Evolutionary conservation across 139 green algal genomes (phyloP), one percentile per base, ranked within the genome.

Genomic region (Micractinium sp.): DNA sequence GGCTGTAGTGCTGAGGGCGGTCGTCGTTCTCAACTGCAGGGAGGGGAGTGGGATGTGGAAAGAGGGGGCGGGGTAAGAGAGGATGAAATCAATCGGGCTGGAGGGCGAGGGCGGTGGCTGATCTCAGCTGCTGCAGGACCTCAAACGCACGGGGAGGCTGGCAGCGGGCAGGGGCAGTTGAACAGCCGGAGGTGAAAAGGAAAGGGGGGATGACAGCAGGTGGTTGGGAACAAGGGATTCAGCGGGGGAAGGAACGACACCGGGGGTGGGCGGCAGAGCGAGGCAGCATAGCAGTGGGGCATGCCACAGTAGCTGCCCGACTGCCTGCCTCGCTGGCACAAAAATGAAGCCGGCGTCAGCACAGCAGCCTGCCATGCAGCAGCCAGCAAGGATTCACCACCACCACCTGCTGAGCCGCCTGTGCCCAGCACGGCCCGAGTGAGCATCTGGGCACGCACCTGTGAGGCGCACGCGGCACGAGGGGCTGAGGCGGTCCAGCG

Each of bases 11-110:
- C 77, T 23, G 89, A 22, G 88, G 69, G 7, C 89, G 86, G 89
- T 97, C 95, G 76, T 97, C 95, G 67, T 97, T 97, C 90, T 97
- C 95, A 53, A 96, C 89, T 90, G 87, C 87, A 80, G 56, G 35
- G 56, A 27, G 61, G 27, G 35, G 4, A 14, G 31, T n/a, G 13
- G 71, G 71, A 27, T 19, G 47, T 56, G 47, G 47, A 56, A 9
- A 56, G 47, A 9, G 47, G 47, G 47, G 47, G 47, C 47, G 47
- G 47, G 47, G 47, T 56, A n/a, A n/a, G 47, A 56, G 9, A 56
- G 47, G 47, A 5, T 5, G 47, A 56, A 9, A 16, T 5, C 47
- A 56, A 9, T 9, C 47, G 9, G 47, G 47, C 47, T 56, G 47
- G 5, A 56, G 47, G 7, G 9, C 9, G 47, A 56, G 47, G 47